Percentiles rank a stretch among this genome's conserved stretches.
These are phyloP conservation scores for Artemisia annua DNA, from an alignment of 129 eudicot genomes.

Conservation along the genomic window DNA sequence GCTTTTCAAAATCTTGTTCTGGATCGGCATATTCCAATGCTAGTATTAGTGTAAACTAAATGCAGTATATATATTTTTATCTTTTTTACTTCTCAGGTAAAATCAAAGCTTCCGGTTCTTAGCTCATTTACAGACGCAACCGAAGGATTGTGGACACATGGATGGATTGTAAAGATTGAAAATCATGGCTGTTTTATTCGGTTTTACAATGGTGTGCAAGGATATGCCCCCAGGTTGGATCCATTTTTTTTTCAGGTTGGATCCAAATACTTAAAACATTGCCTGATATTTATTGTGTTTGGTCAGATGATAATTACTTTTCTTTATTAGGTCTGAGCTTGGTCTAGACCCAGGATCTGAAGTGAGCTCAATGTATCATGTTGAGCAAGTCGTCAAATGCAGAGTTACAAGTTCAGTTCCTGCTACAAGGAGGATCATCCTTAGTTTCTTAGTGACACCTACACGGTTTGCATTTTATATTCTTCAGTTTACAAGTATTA, in stretches of 20 bases:
- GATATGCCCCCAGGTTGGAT: constrained; percentile 94
- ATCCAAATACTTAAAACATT: constrained; percentile 13
- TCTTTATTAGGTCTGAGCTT: constrained; percentile 66
- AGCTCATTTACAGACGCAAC: too few relatives aligned
- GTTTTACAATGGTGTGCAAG: constrained; percentile 89
- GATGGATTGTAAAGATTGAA: constrained; percentile 95
- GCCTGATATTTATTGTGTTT: constrained; percentile 3
- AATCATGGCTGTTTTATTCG: constrained; percentile 91
- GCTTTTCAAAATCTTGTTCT: too few relatives aligned
- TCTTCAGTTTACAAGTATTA: background rate
- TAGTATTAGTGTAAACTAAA: too few relatives aligned
- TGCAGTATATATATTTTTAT: too few relatives aligned
- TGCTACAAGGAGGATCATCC: background rate
- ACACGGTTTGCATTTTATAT: constrained; percentile 44
- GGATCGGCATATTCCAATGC: too few relatives aligned
- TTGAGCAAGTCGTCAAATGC: constrained; percentile 91
- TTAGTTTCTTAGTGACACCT: background rate
- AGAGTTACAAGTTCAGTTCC: constrained; percentile 80
- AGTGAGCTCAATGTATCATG: constrained; percentile 70
- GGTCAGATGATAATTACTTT: constrained; percentile 19
- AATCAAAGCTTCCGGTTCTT: too few relatives aligned
- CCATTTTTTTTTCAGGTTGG: too few relatives aligned
- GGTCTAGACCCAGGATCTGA: constrained; percentile 82
- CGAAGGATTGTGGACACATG: constrained; percentile 89
- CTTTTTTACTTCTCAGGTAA: too few relatives aligned